Evolutionary conservation across 23 red algal genomes (phyloP), one percentile per base, ranked within the genome.

Genomic region (Gracilariopsis chorda): DNA sequence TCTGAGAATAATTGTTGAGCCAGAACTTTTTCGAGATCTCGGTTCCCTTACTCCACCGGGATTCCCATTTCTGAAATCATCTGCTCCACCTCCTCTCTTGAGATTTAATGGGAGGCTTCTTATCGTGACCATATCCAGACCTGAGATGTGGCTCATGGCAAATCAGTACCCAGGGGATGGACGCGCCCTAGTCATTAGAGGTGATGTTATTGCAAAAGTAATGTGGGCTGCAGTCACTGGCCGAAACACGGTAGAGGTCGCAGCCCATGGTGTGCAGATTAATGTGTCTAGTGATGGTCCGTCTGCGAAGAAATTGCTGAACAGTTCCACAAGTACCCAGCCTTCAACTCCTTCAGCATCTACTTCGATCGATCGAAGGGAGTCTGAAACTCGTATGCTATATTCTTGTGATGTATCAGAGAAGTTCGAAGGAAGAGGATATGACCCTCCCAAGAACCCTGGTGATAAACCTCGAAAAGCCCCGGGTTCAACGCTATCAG

Each of bases 141-240:
- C 91, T 53, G 91, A 94, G 33, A 71, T 94, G 40, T 94, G 91
- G 91, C 59, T 94, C 29, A 85, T 85, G 80, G 80, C 91, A 52
- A 85, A 87, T 73, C 79, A 94, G 39, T 85, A 70, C 52, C 61
- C 78, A 34, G 91, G 80, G 10, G 91, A 94, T 47, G 79, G 70
- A 12, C 80, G 91, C 23, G 72, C 79, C 40, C 80, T 94, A 23
- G 91, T 94, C 28, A 85, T 94, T 65, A 41, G 91, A 45, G 91
- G 91, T 39, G 91, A 94, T 51, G 58, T 94, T 19, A 86, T 94
- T 64, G 91, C 91, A 14, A 94, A 94, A 70, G 80, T 94, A 17
- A 40, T 86, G 24, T 94, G 91, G 91, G 91, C 91, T 8, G 63
- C 91, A 28, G 91, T 94, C 13, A 94, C 91, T 11, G 82, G 80